These are phyloP conservation scores for Volutella citrinella DNA, from an alignment of 2,329 filamentous ascomycete species.

Conservation along the genomic window DNA sequence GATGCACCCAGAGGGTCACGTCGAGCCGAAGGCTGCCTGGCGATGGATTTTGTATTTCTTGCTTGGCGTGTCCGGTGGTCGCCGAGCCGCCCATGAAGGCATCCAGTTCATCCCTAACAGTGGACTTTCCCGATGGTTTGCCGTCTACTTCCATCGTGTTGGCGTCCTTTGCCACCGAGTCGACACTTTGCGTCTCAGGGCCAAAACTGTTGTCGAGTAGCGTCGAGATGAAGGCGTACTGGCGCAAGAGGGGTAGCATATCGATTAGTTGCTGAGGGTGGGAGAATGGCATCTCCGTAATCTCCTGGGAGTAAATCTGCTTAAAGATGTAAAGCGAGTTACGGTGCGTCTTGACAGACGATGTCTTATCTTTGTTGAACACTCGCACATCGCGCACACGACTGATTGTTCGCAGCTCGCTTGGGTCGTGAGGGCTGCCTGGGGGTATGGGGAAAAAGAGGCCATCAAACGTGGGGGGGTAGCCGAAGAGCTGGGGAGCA, in stretches of 20 bases:
- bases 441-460: slow-evolving; percentile 54
- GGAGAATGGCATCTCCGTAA: slow-evolving; percentile 70
- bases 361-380: slow-evolving; percentile 29
- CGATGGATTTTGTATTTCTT: slow-evolving; percentile 1
- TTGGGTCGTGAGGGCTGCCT: slow-evolving; percentile 50
- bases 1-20: slow-evolving; percentile 50
- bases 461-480: slow-evolving; percentile 53
- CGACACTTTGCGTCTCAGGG: too few species aligned
- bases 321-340: slow-evolving; percentile 70
- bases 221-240: slow-evolving; percentile 69
- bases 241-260: slow-evolving; percentile 70
- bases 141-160: too few species aligned
- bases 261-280: slow-evolving; percentile 74
- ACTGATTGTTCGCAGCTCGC: slow-evolving; percentile 55
- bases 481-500: slow-evolving; percentile 32
- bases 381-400: slow-evolving; percentile 46
- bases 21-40: slow-evolving; percentile 39
- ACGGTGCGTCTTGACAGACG: slow-evolving; percentile 39
- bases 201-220: slow-evolving; percentile 63
- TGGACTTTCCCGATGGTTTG: slow-evolving; percentile 15
- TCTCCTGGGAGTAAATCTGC: slow-evolving; percentile 64
- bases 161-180: slow-evolving; percentile 27
- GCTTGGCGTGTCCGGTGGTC: background rate
- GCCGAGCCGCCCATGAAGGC: slow-evolving; percentile 26
- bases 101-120: slow-evolving; percentile 30